Evolutionary conservation across 129 eudicot species (phyloP), one percentile per base, ranked within the genome.

Genomic region (Escallonia herrerae): DNA sequence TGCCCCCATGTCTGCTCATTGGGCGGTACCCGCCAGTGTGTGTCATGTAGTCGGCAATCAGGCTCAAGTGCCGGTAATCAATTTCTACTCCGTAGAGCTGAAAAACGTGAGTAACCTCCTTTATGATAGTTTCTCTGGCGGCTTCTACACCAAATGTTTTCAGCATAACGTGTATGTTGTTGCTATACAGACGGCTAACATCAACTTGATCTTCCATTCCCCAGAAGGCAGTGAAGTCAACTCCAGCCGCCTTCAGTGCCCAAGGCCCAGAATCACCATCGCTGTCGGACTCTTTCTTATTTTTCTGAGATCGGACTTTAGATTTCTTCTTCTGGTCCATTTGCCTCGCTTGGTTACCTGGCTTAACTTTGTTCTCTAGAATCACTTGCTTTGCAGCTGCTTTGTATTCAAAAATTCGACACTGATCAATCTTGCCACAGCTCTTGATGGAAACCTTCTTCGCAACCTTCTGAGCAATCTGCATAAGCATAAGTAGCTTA

Each of bases 41-140:
- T 2, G 97, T 94, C 99, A 94, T 94, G 73, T 72, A 81, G 40
- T 94, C 97, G 0, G 95, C 97, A 47, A 94, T 86, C 11, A 94
- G 74, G 40, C 87, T 85, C 38, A 94, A 63, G 75, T 94, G 99
- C 45, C 95, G 65, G 45, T 72, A 84, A 72, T 94, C 99, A 60
- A 94, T 81, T 68, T 87, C 83, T 8, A 94, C 99, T 1, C 99
- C 96, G 56, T 94, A 89, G 62, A 81, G 81, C 41, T 79, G 80
- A 6, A 94, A 94, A 41, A 89, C 97, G 3, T 80, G 80, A 50
- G 71, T 76, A 64, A 94, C 81, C 81, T 94, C 97, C 64, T 82
- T 41, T 40, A 94, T 83, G 37, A 94, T 72, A 63, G 84, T 70
- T 12, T 76, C 81, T 56, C 95, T 72, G 2, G 99, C 99, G 33